Evolutionary conservation across 139 green algal species (phyloP), one percentile per base, ranked within the genome.

Genomic region (Picochlorum sp.): DNA sequence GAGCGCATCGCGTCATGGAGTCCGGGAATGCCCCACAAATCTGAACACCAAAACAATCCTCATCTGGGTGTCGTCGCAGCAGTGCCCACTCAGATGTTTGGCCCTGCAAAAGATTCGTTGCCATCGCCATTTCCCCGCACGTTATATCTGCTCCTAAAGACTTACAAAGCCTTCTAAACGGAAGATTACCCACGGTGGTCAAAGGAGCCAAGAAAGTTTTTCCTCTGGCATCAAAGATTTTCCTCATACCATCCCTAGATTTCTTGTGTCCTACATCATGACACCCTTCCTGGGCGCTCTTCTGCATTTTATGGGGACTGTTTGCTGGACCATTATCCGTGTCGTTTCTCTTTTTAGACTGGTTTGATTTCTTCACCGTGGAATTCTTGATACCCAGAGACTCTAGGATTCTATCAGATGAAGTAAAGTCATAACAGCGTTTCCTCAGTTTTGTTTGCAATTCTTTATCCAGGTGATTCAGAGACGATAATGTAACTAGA

Each of bases 181-280:
- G 92, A 52, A 98, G 85, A 81, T 98, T 98, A 68, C 92, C 92
- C 20, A 94, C 86, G 6, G 94, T 99, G 9, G 94, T 99, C 14
- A 99, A 76, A 8, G 94, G 94, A 4, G 94, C 93, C 31, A 98
- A 78, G 66, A 94, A 94, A 8, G 85, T 76, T 79, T 96, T 96
- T 18, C 82, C 86, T 4, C 77, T 57, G 28, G 96, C 88, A 72
- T 96, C 88, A 13, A 96, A 20, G 0, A 4, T 38, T 65, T 45
- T 45, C 56, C 73, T 73, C 58, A 78, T 82, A 70, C 88, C 8
- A 14, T 41, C 85, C 23, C 38, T 51, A 1, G 69, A 45, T 31
- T 60, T 60, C 31, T 82, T n/a, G 26, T 54, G 74, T n/a, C 67
- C 57, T 31, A 86, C 77, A 23, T 73, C 49, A 30, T 79, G 68